phyloP scores from a whole-genome alignment of 2,329 filamentous ascomycete genomes.

The Verticillium klebahnii region DNA sequence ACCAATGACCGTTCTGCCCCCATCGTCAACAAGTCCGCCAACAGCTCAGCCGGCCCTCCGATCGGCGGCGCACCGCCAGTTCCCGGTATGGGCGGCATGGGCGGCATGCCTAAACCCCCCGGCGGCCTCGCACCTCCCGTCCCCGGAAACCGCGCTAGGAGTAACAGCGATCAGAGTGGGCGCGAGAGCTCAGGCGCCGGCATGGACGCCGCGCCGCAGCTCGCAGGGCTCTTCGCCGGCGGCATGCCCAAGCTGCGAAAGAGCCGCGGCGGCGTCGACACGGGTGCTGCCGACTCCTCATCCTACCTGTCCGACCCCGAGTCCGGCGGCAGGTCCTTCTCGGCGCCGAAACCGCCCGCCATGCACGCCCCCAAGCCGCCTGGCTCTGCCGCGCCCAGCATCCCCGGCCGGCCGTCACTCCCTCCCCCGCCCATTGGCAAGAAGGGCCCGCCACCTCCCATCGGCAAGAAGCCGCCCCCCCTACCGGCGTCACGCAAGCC shows the following conservation, averaged over 20 bases:
- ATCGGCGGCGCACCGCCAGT: constrained; percentile 76
- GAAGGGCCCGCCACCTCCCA: constrained; percentile 70
- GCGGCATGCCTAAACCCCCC: constrained; percentile 42
- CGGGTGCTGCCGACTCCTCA: constrained; percentile 53
- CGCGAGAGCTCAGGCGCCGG: constrained; percentile 30
- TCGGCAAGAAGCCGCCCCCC: constrained; percentile 71
- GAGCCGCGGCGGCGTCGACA: constrained; percentile 73
- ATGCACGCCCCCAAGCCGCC: constrained; percentile 57
- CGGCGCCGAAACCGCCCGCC: constrained; percentile 48
- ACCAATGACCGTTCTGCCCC: constrained; percentile 93
- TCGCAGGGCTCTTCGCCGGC: constrained; percentile 84
- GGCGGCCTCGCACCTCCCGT: constrained; percentile 67
- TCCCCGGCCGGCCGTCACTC: constrained; percentile 49
- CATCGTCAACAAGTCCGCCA: constrained; percentile 51
- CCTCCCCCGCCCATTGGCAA: constrained; percentile 46
- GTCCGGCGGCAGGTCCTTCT: constrained; percentile 35
- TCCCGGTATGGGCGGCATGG: constrained; percentile 48
- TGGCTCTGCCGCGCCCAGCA: constrained; percentile 50
- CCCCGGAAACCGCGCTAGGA: constrained; percentile 67
- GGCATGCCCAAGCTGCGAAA: constrained; percentile 96
- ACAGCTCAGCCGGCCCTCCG: constrained; percentile 51
- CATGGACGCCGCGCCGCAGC: constrained; percentile 65
- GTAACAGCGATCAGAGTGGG: constrained; percentile 72
- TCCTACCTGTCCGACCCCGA: constrained; percentile 83
- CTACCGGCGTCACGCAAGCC: constrained; percentile 58